A percentile compares a stretch with the other conserved stretches of the same genome.
These are phyloP conservation scores for Marasmius tenuissimus DNA, from an alignment of 1,284 basidiomycete genomes.

Conservation along the genomic window DNA sequence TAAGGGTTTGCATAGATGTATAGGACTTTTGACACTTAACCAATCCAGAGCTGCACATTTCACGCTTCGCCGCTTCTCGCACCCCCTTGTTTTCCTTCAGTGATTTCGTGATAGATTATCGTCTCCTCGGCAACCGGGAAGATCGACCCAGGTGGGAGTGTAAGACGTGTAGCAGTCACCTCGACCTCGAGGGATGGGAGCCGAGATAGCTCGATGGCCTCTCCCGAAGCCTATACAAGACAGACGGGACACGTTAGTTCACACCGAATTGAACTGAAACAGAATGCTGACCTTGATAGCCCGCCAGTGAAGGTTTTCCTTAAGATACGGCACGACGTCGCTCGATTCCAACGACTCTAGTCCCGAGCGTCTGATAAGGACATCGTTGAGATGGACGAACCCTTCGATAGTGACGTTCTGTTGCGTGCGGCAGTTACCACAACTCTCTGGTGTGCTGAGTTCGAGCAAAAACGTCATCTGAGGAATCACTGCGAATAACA, in stretches of 20 bases:
- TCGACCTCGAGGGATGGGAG: slow-evolving; percentile 1
- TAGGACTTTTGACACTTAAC: too few species aligned
- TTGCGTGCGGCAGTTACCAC: slow-evolving; percentile 36
- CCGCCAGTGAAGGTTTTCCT: slow-evolving; percentile 39
- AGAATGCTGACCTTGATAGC: slow-evolving; percentile 28
- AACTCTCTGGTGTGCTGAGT: slow-evolving; percentile 27
- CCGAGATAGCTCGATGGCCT: not conserved
- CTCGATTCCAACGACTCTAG: slow-evolving; percentile 31
- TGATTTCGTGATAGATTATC: too few species aligned
- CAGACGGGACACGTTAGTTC: not conserved
- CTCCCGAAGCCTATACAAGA: slow-evolving; percentile 1
- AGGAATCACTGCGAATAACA: not conserved
- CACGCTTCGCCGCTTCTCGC: too few species aligned
- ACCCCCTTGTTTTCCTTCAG: too few species aligned
- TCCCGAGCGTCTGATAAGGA: slow-evolving; percentile 27
- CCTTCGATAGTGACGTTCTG: slow-evolving; percentile 45
- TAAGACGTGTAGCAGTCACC: too few species aligned
- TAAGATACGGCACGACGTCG: slow-evolving; percentile 38
- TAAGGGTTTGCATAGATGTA: too few species aligned
- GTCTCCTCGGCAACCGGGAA: too few species aligned
- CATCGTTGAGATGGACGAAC: slow-evolving; percentile 48
- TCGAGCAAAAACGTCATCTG: not conserved
- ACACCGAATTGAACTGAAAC: not conserved
- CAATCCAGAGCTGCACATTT: too few species aligned
- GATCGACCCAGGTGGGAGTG: too few species aligned